phyloP scores from a whole-genome alignment of 2,329 filamentous ascomycete genomes.

The Aspergillus sclerotialis region DNA sequence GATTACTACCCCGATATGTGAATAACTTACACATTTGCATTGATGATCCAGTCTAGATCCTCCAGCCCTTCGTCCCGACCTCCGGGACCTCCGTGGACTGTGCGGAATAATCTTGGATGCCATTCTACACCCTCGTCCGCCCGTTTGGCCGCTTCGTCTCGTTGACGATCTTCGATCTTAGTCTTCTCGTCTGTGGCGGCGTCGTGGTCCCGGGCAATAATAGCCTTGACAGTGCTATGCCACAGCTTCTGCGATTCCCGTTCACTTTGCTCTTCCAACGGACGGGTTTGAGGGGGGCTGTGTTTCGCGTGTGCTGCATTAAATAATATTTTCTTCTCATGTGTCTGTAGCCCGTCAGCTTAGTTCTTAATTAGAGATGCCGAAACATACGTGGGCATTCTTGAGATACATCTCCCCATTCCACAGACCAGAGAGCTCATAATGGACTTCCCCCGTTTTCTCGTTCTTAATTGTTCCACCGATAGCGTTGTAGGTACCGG shows the following conservation, averaged over 20 bases:
- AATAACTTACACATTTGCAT: conserved; percentile 71
- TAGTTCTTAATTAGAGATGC: too few species aligned
- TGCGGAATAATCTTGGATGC: conserved; percentile 78
- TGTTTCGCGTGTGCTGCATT: conserved; percentile 74
- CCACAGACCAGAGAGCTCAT: conserved; percentile 87
- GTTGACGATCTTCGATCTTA: conserved; percentile 87
- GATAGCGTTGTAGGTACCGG: conserved; percentile 93
- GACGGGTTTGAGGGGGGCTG: conserved; percentile 64
- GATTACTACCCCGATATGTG: too few species aligned
- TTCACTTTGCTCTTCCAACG: conserved; percentile 78
- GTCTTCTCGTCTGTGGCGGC: conserved; percentile 91
- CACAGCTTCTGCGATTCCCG: conserved; percentile 87
- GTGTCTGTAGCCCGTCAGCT: conserved; percentile 53
- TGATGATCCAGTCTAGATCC: conserved; percentile 90
- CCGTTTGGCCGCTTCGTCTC: conserved; percentile 77
- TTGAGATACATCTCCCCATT: conserved; percentile 92
- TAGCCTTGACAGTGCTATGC: conserved; percentile 71
- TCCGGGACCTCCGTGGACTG: conserved; percentile 62
- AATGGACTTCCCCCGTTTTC: conserved; percentile 78
- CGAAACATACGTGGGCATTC: conserved; percentile 52
- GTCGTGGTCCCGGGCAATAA: conserved; percentile 79
- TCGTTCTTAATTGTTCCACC: conserved; percentile 86
- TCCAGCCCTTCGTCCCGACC: conserved; percentile 74
- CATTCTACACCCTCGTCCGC: conserved; percentile 75
- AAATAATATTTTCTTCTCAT: conserved; percentile 84